Evolutionary conservation across 1,284 basidiomycete genomes (phyloP), one percentile per base, ranked within the genome.

Genomic region (Papiliotrema flavescens): DNA sequence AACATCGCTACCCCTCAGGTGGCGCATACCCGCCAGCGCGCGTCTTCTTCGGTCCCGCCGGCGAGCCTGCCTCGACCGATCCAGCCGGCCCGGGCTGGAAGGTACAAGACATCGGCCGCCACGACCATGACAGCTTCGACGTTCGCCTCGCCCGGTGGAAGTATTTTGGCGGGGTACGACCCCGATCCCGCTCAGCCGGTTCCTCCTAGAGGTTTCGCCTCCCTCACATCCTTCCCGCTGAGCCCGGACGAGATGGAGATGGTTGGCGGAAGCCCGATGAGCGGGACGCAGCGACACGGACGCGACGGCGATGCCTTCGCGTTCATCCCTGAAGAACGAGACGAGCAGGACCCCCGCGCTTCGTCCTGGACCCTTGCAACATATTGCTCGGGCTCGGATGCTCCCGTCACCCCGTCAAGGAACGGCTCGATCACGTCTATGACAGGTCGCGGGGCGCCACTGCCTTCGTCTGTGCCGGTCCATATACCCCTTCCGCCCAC

Each of bases 401-500:
- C n/a, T 19, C 42, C 11, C 26, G 19, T 46, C 36, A 47, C 8
- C 6, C 28, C 40, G 28, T 11, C 11, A 3, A 41, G 36, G 53
- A 60, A 49, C 60, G 58, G 17, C 56, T 54, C 15, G 52, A 44
- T 14, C 22, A 44, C 20, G 20, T 34, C 26, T 2, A 45, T 45
- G 19, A 39, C 40, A 15, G 24, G 32, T 17, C 42, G 40, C 3
- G 28, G 69, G 54, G 62, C 69, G 9, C 64, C 69, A 7, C 69
- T 66, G 1, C 69, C 69, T 1, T 67, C 66, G 1, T 67, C 69
- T 2, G 60, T 71, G 49, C 69, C 69, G 0, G 42, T 53, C 11
- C 52, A 59, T 46, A 60, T 71, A 57, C 69, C 69, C 20, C 54
- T 71, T 0, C 69, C 69, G 2, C 69, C 69, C 2, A 71, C 69